phyloP scores from a whole-genome alignment of 1,284 basidiomycete genomes.

The Malassezia brasiliensis region DNA sequence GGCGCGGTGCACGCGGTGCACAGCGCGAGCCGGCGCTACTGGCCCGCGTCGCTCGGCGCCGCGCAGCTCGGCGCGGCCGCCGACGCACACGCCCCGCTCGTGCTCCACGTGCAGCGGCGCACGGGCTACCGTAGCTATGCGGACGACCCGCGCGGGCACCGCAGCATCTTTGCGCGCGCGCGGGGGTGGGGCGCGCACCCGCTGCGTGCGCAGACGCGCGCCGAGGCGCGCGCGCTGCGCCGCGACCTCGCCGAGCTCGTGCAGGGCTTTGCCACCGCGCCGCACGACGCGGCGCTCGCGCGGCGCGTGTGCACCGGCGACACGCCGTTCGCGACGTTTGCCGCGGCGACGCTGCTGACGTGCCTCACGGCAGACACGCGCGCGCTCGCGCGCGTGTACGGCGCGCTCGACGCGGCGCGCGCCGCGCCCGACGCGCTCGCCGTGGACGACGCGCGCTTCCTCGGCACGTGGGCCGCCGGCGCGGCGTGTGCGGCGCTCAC shows the following conservation, averaged over 20 bases:
- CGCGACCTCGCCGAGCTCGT: slow-evolving; percentile 69
- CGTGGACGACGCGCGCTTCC: slow-evolving; percentile 1
- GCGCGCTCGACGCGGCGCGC: slow-evolving; percentile 58
- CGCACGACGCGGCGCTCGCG: slow-evolving; percentile 43
- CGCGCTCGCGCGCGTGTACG: slow-evolving; percentile 63
- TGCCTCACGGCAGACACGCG: slow-evolving; percentile 80
- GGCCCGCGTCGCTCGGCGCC: slow-evolving; percentile 42
- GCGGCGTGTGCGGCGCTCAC: background rate
- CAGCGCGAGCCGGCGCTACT: slow-evolving; percentile 85
- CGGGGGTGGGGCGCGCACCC: slow-evolving; percentile 16
- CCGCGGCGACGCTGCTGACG: slow-evolving; percentile 69
- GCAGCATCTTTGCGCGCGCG: slow-evolving; percentile 56
- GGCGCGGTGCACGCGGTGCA: slow-evolving; percentile 64
- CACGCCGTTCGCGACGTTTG: slow-evolving; percentile 59
- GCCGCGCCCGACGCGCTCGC: background rate
- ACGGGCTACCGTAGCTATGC: slow-evolving; percentile 84
- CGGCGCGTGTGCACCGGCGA: slow-evolving; percentile 30
- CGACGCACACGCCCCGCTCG: slow-evolving; percentile 7
- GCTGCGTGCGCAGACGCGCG: background rate
- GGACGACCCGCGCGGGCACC: slow-evolving; percentile 81
- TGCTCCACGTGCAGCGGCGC: slow-evolving; percentile 68
- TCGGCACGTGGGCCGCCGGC: background rate
- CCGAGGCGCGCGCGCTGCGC: slow-evolving; percentile 38
- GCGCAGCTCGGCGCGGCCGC: background rate
- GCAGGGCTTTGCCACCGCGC: slow-evolving; percentile 68